Conservation (phyloP, 768 basidiomycete genomes). For the Termitomyces sp. region DNA sequence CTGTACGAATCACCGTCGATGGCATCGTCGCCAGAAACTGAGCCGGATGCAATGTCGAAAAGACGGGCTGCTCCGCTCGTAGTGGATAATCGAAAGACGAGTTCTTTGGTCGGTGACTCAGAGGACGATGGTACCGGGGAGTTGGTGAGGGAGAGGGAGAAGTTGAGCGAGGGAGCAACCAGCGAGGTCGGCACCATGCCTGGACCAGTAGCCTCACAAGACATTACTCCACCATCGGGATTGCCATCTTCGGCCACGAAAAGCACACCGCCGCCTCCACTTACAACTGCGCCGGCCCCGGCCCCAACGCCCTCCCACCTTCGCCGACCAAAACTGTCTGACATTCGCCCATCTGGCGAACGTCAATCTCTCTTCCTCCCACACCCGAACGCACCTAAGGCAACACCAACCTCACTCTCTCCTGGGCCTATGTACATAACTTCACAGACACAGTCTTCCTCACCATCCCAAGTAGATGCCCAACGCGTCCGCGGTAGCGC, state of each 20-base stretch:
- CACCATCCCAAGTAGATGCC: slow-evolving; percentile 5
- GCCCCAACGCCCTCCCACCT: slow-evolving; percentile 13
- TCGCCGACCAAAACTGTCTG: slow-evolving; percentile 22
- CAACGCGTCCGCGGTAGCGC: slow-evolving; percentile 11
- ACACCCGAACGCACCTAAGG: slow-evolving; percentile 41
- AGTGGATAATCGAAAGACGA: slow-evolving; percentile 22
- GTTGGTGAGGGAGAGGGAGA: slow-evolving; percentile 1
- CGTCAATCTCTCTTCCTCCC: slow-evolving; percentile 37
- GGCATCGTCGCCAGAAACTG: slow-evolving; percentile 13
- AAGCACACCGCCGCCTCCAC: slow-evolving; percentile 9
- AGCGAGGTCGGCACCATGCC: neutral
- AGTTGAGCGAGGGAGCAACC: neutral
- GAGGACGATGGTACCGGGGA: neutral
- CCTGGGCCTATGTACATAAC: slow-evolving; percentile 44
- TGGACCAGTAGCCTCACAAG: neutral
- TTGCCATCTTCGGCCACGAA: neutral
- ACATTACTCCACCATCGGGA: neutral
- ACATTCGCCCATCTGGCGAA: slow-evolving; percentile 22
- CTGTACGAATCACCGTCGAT: slow-evolving; percentile 13
- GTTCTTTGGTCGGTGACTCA: slow-evolving; percentile 2
- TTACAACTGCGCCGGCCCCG: slow-evolving; percentile 6
- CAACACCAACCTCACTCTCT: slow-evolving; percentile 24
- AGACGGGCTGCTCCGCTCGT: slow-evolving; percentile 10
- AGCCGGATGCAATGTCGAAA: slow-evolving; percentile 14
- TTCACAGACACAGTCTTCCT: slow-evolving; percentile 10